These are phyloP conservation scores for Leccinum pellstonianum DNA, from an alignment of 768 basidiomycete genomes.

Conservation along the genomic window DNA sequence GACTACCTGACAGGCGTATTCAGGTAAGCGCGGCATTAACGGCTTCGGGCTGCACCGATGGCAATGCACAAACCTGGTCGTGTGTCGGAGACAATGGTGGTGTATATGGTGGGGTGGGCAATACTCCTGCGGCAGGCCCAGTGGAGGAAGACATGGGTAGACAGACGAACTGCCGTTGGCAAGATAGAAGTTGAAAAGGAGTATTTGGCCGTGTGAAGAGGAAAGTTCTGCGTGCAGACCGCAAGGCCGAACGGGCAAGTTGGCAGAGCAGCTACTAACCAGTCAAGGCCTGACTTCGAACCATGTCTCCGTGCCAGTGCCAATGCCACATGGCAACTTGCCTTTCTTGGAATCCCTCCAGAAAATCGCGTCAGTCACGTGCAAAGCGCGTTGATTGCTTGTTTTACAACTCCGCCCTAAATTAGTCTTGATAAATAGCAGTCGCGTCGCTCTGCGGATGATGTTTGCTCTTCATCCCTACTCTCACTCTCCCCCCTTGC, in stretches of 20 bases:
- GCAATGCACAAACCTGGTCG: constrained; percentile 58
- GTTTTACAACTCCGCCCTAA: constrained; percentile 33
- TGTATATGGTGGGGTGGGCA: constrained; percentile 33
- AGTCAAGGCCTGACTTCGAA: constrained; percentile 9
- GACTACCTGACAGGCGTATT: constrained; percentile 50
- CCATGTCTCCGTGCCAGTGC: constrained; percentile 12
- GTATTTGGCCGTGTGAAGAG: constrained; percentile 17
- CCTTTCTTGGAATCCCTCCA: constrained; percentile 17
- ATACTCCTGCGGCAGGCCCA: constrained; percentile 36
- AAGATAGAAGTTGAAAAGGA: constrained; percentile 2
- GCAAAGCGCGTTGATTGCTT: constrained; percentile 33
- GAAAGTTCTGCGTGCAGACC: constrained; percentile 32
- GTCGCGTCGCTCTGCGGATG: constrained; percentile 20
- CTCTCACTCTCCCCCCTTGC: constrained; percentile 23
- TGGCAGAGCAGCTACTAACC: background rate
- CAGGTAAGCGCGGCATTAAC: constrained; percentile 24
- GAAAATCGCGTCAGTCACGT: constrained; percentile 34
- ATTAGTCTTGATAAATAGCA: constrained; percentile 29
- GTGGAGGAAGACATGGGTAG: constrained; percentile 32
- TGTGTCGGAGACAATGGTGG: constrained; percentile 60
- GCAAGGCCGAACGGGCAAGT: constrained; percentile 28
- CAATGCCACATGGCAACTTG: constrained; percentile 15
- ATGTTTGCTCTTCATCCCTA: constrained; percentile 8
- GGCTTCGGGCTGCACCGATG: constrained; percentile 17
- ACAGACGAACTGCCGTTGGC: constrained; percentile 30